phyloP scores from a whole-genome alignment of 2,329 filamentous ascomycete genomes.

The Sclerotinia spermophila region DNA sequence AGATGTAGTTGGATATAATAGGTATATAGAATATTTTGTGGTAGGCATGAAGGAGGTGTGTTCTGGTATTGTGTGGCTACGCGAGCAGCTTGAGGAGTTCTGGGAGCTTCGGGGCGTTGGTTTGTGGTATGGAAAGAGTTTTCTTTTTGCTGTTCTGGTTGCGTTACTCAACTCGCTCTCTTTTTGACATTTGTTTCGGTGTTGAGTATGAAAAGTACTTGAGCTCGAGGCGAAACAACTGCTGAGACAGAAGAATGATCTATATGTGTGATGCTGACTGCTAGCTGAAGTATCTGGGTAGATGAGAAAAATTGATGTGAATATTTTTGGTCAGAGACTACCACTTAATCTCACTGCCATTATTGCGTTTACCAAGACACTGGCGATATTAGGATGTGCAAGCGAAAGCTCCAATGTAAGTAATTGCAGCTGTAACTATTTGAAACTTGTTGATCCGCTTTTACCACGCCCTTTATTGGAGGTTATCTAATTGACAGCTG shows the following conservation, averaged over 20 bases:
- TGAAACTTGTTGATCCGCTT: not conserved
- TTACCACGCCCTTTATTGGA: not conserved
- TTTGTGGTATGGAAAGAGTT: too few relatives aligned
- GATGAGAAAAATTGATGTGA: not conserved
- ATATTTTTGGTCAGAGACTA: not conserved
- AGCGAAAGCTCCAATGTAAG: not conserved
- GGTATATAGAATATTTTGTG: too few relatives aligned
- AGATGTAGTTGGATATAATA: too few relatives aligned
- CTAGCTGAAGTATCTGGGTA: not conserved
- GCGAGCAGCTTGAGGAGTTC: not conserved
- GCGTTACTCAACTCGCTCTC: not conserved
- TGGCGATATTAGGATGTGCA: not conserved
- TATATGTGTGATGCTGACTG: not conserved
- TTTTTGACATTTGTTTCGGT: not conserved
- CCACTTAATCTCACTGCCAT: not conserved
- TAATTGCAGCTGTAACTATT: not conserved
- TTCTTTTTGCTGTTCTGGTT: too few relatives aligned
- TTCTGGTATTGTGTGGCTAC: not conserved
- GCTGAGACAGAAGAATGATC: too few relatives aligned
- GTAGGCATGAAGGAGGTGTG: too few relatives aligned
- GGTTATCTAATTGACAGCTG: rapidly evolving
- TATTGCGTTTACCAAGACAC: not conserved
- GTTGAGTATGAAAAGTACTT: not conserved
- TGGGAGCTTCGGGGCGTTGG: not conserved
- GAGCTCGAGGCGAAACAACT: not conserved